Evolutionary conservation across 768 basidiomycete genomes (phyloP).

Genomic region (Dacryopinax primogenitus): DNA sequence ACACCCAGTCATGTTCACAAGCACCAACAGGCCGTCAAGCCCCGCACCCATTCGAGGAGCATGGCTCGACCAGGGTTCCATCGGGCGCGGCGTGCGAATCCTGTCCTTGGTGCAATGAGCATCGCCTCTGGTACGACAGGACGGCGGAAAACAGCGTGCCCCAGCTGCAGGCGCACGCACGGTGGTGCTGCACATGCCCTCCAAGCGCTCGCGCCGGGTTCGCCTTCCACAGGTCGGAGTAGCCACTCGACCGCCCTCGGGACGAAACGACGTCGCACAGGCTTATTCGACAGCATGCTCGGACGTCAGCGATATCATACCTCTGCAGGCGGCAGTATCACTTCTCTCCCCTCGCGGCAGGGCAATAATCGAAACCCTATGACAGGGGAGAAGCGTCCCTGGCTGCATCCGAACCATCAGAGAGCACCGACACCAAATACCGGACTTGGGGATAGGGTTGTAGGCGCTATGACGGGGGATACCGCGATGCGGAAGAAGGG

Average conservation of each 20-base stretch:
- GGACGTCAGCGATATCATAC: not conserved
- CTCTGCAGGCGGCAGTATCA: not conserved
- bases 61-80: not conserved
- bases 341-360: constrained; percentile 11
- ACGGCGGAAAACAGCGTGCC: not conserved
- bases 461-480: constrained; percentile 12
- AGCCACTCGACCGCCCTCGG: not conserved
- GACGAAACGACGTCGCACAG: not conserved
- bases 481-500: not conserved
- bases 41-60: not conserved
- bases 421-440: not conserved
- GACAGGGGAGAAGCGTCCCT: constrained; percentile 12
- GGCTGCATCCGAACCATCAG: not conserved
- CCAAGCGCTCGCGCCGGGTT: not conserved
- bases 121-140: not conserved
- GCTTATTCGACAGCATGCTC: not conserved
- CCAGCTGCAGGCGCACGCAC: not conserved
- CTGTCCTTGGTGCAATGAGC: not conserved
- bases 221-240: not conserved
- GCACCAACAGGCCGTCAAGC: too few species aligned
- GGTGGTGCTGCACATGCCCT: not conserved
- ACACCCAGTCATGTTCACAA: not conserved
- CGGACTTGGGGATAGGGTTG: constrained; percentile 10
- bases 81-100: not conserved
- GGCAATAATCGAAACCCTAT: too few species aligned